A percentile compares a stretch with the other conserved stretches of the same genome.
Conservation (phyloP, 352 stramenopile species). For the Pythium folliculosum region DNA sequence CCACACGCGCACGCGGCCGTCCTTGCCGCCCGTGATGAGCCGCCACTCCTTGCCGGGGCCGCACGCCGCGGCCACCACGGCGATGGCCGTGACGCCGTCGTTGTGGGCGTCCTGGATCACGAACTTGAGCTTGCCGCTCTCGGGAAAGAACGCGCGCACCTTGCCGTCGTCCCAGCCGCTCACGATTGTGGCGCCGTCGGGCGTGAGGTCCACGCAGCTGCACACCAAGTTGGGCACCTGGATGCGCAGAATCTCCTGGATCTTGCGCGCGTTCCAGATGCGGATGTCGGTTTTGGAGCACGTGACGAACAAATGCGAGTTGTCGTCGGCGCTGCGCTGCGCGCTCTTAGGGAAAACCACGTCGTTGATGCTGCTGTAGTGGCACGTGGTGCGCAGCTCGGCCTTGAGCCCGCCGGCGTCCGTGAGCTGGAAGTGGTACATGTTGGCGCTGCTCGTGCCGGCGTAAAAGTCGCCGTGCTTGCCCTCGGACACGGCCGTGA, state of each 20-base stretch:
- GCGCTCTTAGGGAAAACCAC: conserved; percentile 88
- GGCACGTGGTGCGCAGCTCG: conserved; percentile 89
- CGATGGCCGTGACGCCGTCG: conserved; percentile 93
- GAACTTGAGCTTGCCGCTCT: conserved; percentile 96
- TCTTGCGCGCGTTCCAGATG: conserved; percentile 93
- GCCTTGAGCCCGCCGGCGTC: conserved; percentile 35
- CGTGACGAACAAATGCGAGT: conserved; percentile 95
- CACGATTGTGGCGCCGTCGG: conserved; percentile 89
- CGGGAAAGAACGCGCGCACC: conserved; percentile 95
- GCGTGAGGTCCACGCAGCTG: conserved; percentile 91
- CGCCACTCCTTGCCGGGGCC: conserved; percentile 70
- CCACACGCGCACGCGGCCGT: conserved; percentile 95
- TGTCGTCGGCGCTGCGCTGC: conserved; percentile 61
- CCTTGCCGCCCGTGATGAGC: conserved; percentile 92
- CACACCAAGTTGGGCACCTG: conserved; percentile 98
- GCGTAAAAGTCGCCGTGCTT: conserved; percentile 87
- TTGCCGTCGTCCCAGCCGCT: conserved; percentile 97
- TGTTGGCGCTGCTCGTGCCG: conserved; percentile 94
- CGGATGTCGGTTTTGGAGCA: conserved; percentile 94
- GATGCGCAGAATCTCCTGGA: conserved; percentile 95
- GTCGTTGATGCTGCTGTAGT: conserved; percentile 93
- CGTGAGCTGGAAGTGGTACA: conserved; percentile 87
- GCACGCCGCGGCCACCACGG: conserved; percentile 76
- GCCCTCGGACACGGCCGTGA: conserved; percentile 91
- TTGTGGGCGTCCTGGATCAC: conserved; percentile 96